These are phyloP conservation scores for Dictyostelium purpureum DNA, from an alignment of 78 protist genomes.

Conservation along the genomic window DNA sequence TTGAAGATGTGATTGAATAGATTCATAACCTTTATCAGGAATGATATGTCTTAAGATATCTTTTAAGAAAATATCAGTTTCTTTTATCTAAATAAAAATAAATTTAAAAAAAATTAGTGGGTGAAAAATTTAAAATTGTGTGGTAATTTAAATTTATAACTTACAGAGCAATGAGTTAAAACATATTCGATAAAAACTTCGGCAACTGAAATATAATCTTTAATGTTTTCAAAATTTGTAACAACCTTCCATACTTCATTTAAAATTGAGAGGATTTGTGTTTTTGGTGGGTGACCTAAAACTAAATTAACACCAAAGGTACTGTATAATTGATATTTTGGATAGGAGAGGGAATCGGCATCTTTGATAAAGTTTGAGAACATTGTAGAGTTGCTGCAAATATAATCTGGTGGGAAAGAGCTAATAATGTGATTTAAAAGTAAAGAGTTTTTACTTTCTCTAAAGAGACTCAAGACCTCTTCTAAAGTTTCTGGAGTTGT, in stretches of 20 bases:
- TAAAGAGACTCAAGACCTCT: constrained; percentile 36
- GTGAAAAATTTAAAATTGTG: not conserved
- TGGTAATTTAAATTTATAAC: not conserved
- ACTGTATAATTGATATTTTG: constrained; percentile 80
- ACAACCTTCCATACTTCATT: constrained; percentile 89
- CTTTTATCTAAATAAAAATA: not conserved
- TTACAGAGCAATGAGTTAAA: constrained; percentile 85
- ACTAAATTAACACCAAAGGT: constrained; percentile 84
- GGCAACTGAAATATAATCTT: constrained; percentile 80
- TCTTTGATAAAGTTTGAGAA: constrained; percentile 72
- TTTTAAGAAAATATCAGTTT: constrained; percentile 78
- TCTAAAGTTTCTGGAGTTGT: constrained; percentile 56
- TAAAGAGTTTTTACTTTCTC: constrained; percentile 50
- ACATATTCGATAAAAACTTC: constrained; percentile 89
- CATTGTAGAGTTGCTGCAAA: constrained; percentile 48
- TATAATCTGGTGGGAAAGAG: constrained; percentile 77
- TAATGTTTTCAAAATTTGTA: constrained; percentile 60
- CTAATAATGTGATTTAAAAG: constrained; percentile 77
- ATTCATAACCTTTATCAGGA: constrained; percentile 74
- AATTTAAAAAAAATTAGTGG: not conserved
- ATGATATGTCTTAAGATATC: constrained; percentile 73
- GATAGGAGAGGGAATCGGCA: constrained; percentile 73
- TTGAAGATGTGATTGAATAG: constrained; percentile 74
- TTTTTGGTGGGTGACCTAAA: constrained; percentile 75
- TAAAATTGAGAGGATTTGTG: constrained; percentile 54